phyloP scores from a whole-genome alignment of 192 early-diverging fungal genomes.

The Cetraspora pellucida region DNA sequence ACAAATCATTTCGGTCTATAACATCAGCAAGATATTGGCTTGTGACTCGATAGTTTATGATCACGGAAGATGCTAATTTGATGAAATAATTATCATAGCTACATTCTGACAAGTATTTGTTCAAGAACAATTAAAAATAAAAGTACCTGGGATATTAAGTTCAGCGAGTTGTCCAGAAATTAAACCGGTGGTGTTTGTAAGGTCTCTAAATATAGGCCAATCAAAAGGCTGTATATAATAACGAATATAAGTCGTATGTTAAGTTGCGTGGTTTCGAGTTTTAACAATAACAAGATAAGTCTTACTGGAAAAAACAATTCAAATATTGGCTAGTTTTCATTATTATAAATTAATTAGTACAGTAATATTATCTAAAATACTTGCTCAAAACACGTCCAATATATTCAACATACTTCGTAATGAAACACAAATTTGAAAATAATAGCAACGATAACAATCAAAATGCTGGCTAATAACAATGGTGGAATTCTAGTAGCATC shows the following conservation, averaged over 20 bases:
- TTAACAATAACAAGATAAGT: background rate
- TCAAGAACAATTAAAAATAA: background rate
- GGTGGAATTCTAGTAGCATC: background rate
- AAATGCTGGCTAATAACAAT: background rate
- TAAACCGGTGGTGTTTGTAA: background rate
- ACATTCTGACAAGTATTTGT: background rate
- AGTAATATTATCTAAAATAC: background rate
- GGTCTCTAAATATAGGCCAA: background rate
- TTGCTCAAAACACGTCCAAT: background rate
- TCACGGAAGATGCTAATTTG: conserved; percentile 2
- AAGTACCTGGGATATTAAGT: background rate
- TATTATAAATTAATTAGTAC: background rate
- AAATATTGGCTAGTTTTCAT: conserved; percentile 10
- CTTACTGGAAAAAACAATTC: background rate
- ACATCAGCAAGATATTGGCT: conserved; percentile 9
- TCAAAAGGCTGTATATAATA: conserved; percentile 13
- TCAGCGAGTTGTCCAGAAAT: background rate
- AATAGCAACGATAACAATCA: background rate
- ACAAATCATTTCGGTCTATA: background rate
- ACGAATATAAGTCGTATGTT: background rate
- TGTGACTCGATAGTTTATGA: background rate
- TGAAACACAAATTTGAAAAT: background rate
- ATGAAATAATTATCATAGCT: background rate
- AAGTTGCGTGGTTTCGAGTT: no score
- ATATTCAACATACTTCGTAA: conserved; percentile 4